These are phyloP conservation scores for Pseudomassariella vexata DNA, from an alignment of 2,329 filamentous ascomycete genomes.

Conservation along the genomic window DNA sequence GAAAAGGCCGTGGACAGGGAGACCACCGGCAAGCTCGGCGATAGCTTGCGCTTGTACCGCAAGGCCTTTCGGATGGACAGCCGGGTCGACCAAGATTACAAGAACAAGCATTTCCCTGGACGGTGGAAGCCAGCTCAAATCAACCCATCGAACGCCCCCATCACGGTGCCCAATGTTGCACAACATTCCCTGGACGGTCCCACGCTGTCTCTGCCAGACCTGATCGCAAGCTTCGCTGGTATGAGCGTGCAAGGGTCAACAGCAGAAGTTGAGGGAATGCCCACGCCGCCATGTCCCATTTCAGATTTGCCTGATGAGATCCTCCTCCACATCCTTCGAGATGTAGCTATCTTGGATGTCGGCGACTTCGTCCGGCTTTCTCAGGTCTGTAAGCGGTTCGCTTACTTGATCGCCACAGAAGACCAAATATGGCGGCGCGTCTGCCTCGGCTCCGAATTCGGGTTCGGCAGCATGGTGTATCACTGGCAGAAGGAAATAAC, in stretches of 20 bases:
- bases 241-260: constrained; percentile 63
- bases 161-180: constrained; percentile 45
- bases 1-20: constrained; percentile 89
- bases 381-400: constrained; percentile 79
- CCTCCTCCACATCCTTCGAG: constrained; percentile 68
- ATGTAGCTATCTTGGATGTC: constrained; percentile 69
- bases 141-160: constrained; percentile 36
- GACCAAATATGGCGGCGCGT: constrained; percentile 81
- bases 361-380: constrained; percentile 70
- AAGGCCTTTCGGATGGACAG: constrained; percentile 89
- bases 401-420: constrained; percentile 78
- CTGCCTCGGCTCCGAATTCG: constrained; percentile 64
- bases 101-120: constrained; percentile 82
- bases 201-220: constrained; percentile 54
- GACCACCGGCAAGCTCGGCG: constrained; percentile 75
- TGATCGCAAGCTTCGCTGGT: constrained; percentile 70
- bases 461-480: constrained; percentile 81
- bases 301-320: constrained; percentile 76
- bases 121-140: constrained; percentile 32
- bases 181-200: constrained; percentile 51
- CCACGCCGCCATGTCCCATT: constrained; percentile 74
- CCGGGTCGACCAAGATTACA: constrained; percentile 78
- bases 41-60: constrained; percentile 82
- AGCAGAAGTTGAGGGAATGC: constrained; percentile 65
- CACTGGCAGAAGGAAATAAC: constrained; percentile 59